These are phyloP conservation scores for Evansstolkia leycettana DNA, from an alignment of 495 filamentous ascomycete genomes.

Conservation along the genomic window DNA sequence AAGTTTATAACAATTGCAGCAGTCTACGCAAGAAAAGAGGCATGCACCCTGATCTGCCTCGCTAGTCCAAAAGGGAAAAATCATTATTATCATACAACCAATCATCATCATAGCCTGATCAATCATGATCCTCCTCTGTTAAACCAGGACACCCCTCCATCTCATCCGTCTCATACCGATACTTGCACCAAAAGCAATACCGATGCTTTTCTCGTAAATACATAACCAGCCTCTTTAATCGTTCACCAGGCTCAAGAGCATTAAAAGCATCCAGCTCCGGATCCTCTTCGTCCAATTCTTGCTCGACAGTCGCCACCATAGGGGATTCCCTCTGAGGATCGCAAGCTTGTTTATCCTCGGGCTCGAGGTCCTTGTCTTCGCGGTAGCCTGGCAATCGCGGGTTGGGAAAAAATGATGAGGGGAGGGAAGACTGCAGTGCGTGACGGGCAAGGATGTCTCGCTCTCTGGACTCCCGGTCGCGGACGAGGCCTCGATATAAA, in stretches of 20 bases:
- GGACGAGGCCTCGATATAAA: conserved; percentile 65
- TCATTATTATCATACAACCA: conserved; percentile 1
- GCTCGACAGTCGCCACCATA: conserved; percentile 34
- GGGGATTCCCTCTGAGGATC: conserved; percentile 15
- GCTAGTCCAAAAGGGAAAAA: too few species aligned
- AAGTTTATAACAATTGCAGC: too few species aligned
- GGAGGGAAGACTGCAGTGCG: conserved; percentile 54
- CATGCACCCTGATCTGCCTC: too few species aligned
- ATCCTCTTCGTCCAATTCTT: conserved; percentile 76
- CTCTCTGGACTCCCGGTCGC: conserved; percentile 57
- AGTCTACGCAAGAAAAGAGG: too few species aligned
- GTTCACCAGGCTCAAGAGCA: conserved; percentile 48
- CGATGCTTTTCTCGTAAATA: conserved; percentile 56
- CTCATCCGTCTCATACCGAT: conserved; percentile 48
- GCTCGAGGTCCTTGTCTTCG: conserved; percentile 40
- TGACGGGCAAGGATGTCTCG: conserved; percentile 53
- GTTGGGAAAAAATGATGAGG: conserved; percentile 30
- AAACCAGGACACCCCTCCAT: conserved; percentile 87
- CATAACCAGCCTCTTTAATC: conserved; percentile 47
- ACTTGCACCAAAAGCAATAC: conserved; percentile 99
- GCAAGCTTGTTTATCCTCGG: conserved; percentile 43
- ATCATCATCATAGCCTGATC: conserved; percentile 3
- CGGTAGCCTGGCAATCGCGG: conserved; percentile 35
- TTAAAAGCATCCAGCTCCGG: conserved; percentile 77
- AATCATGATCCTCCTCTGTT: conserved; percentile 90